Evolutionary conservation across 306 rosid genomes (phyloP), one percentile per base, ranked within the genome.

Genomic region (Canavalia ensiformis): DNA sequence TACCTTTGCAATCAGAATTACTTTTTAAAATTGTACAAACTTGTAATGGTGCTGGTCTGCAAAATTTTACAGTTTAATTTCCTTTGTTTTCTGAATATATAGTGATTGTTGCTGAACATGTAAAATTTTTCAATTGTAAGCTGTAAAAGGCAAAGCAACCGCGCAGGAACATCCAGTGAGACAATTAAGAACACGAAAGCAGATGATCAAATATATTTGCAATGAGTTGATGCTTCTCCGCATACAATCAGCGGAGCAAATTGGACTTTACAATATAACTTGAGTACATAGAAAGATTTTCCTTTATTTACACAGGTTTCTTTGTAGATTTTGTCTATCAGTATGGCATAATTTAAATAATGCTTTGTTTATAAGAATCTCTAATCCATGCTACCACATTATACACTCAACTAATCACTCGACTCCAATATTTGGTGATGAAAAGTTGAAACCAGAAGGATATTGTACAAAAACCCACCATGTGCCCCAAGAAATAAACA

Each of bases 381-480:
- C 7, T 80, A 60, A 59, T 47, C 44, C 72, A 66, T 71, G 64
- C 64, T 64, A 83, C 69, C 85, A 74, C 56, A 75, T 76, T 83
- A 50, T 77, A 57, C 74, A 71, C 87, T 63, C 34, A 84, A 37
- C 87, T 64, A 62, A 51, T 75, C 88, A 79, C 72, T 75, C 76
- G 59, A 59, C 66, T 66, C 66, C 74, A 82, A 62, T 54, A 77
- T 74, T 69, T 65, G 74, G 81, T 73, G 66, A 68, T 49, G 68
- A 47, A 54, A 34, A 75, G 71, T 59, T 56, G 58, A 42, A 66
- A 58, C 68, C 62, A 29, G 73, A 68, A 58, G 83, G 63, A 69
- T 44, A 63, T 73, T 6, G 83, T 59, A 87, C 83, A 80, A 72
- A 74, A 71, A 0, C 90, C 1, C 75, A 68, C 46, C 50, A 73